These are phyloP conservation scores for Penicillium salamii DNA, from an alignment of 495 filamentous ascomycete species.

Conservation along the genomic window DNA sequence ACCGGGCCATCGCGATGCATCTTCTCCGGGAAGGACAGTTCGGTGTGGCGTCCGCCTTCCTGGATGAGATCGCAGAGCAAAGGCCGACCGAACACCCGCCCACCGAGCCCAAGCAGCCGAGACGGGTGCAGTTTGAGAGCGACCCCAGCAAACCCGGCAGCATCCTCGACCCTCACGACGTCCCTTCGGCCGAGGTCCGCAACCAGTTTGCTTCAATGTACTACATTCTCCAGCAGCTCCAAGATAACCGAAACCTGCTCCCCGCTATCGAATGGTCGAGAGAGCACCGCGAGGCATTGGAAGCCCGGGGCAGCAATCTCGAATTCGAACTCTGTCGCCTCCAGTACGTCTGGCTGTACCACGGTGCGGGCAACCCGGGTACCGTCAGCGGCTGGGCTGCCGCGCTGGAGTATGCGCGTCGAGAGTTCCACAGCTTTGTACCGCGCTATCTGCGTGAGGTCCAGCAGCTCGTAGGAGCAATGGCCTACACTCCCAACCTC, in stretches of 20 bases:
- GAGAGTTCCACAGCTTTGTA: slow-evolving; percentile 64
- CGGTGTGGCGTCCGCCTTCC: slow-evolving; percentile 76
- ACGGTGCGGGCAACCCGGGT: slow-evolving; percentile 31
- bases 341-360: slow-evolving; percentile 83
- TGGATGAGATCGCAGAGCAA: slow-evolving; percentile 55
- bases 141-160: slow-evolving; percentile 15
- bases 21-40: slow-evolving; percentile 93
- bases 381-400: slow-evolving; percentile 32
- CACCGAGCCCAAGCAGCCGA: neutral
- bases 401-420: slow-evolving; percentile 71
- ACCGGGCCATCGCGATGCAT: slow-evolving; percentile 95
- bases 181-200: slow-evolving; percentile 67
- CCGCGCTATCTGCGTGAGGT: slow-evolving; percentile 70
- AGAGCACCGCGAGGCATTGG: slow-evolving; percentile 63
- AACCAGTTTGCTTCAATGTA: slow-evolving; percentile 87
- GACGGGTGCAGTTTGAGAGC: neutral
- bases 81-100: slow-evolving; percentile 9
- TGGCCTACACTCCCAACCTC: slow-evolving; percentile 73
- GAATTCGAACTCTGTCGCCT: slow-evolving; percentile 90
- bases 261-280: slow-evolving; percentile 88
- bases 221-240: slow-evolving; percentile 74
- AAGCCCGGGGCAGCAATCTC: slow-evolving; percentile 82
- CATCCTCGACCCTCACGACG: slow-evolving; percentile 48
- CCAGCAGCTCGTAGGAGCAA: slow-evolving; percentile 69
- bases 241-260: slow-evolving; percentile 61